phyloP scores from a whole-genome alignment of 805 yeast species.

The Kodamaea kakaduensis region DNA sequence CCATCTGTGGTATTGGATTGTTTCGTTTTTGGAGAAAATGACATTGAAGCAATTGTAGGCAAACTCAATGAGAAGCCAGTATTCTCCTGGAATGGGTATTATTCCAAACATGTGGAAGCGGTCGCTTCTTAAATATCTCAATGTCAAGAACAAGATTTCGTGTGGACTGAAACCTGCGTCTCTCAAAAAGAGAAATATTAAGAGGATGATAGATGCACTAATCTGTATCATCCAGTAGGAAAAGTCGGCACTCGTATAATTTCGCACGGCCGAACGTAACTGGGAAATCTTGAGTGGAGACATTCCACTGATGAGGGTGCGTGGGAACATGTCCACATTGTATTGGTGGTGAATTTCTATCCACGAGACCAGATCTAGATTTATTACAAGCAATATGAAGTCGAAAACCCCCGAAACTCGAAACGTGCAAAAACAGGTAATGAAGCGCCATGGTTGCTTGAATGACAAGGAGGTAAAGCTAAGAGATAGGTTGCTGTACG shows the following conservation, averaged over 20 bases:
- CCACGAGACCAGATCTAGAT: not conserved
- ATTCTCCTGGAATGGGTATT: no score
- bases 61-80: no score
- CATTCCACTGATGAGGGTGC: not conserved
- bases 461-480: slow-evolving; percentile 19
- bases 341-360: not conserved
- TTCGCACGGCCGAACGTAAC: not conserved
- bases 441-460: slow-evolving; percentile 38
- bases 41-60: no score
- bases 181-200: slow-evolving; percentile 16
- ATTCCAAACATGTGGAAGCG: no score
- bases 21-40: no score
- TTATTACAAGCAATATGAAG: not conserved
- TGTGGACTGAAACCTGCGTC: slow-evolving; percentile 14
- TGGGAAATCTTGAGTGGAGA: not conserved
- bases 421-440: slow-evolving; percentile 32
- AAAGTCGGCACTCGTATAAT: slow-evolving; percentile 20
- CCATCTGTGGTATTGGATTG: no score
- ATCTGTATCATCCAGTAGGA: slow-evolving; percentile 26
- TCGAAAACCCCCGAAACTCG: not conserved
- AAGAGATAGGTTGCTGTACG: slow-evolving; percentile 18
- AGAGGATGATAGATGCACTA: slow-evolving; percentile 20
- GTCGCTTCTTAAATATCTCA: no score
- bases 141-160: no score
- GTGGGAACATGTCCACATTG: slow-evolving; percentile 11